phyloP scores from a whole-genome alignment of 371 early-diverging fungal genomes.

The Actinomucor elegans region DNA sequence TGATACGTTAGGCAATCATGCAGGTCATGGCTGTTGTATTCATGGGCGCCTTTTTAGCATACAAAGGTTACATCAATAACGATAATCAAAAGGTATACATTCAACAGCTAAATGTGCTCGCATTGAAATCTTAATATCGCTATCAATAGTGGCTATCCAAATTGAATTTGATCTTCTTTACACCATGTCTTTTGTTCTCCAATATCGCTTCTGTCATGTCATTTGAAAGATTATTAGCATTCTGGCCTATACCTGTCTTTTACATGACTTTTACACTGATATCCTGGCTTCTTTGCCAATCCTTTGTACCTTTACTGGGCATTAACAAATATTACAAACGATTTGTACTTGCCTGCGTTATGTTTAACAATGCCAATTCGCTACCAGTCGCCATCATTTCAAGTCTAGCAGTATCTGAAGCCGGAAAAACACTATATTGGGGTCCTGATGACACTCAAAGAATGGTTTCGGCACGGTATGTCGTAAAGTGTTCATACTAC shows the following conservation, averaged over 20 bases:
- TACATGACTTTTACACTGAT: slow-evolving; percentile 46
- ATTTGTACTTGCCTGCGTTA: slow-evolving; percentile 63
- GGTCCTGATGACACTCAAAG: slow-evolving; percentile 60
- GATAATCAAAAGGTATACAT: slow-evolving; percentile 56
- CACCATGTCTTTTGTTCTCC: slow-evolving; percentile 66
- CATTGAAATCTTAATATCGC: not conserved
- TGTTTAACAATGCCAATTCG: slow-evolving; percentile 76
- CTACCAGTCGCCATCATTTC: slow-evolving; percentile 72
- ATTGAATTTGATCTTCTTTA: slow-evolving; percentile 66
- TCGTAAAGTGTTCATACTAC: not conserved
- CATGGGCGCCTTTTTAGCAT: slow-evolving; percentile 51
- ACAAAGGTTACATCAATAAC: slow-evolving; percentile 47
- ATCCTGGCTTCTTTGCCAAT: slow-evolving; percentile 20
- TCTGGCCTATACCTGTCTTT: slow-evolving; percentile 75
- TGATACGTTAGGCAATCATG: slow-evolving; percentile 45
- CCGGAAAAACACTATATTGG: slow-evolving; percentile 58
- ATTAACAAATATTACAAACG: slow-evolving; percentile 47
- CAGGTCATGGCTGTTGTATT: slow-evolving; percentile 61
- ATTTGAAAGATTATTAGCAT: slow-evolving; percentile 57
- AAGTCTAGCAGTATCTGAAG: slow-evolving; percentile 69
- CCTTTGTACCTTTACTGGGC: slow-evolving; percentile 47
- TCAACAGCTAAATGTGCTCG: not conserved
- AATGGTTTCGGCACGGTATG: slow-evolving; percentile 65
- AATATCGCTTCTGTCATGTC: slow-evolving; percentile 66
- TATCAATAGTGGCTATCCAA: slow-evolving; percentile 59